phyloP scores from a whole-genome alignment of 495 filamentous ascomycete genomes.

The Penicillium flavigenum region DNA sequence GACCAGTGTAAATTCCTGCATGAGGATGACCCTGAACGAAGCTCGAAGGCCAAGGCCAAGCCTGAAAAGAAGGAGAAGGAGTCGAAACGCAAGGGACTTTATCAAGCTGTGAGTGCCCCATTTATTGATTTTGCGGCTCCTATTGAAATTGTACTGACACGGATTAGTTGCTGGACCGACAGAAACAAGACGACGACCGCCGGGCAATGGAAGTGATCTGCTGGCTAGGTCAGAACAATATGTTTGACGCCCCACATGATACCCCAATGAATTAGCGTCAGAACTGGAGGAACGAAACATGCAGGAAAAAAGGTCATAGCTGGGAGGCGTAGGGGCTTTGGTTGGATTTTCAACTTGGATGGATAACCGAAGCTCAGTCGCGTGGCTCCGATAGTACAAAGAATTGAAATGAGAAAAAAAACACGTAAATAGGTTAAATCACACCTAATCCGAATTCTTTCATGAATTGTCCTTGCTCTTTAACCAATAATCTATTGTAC shows the following conservation, averaged over 20 bases:
- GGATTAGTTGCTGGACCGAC: conserved; percentile 46
- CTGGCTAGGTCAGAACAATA: conserved; percentile 46
- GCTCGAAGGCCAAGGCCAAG: conserved; percentile 37
- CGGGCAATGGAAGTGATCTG: conserved; percentile 46
- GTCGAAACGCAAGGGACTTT: conserved; percentile 47
- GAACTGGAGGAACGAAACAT: neutral
- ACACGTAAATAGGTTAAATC: neutral
- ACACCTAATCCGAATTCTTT: neutral
- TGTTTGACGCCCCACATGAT: conserved; percentile 18
- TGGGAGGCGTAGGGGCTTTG: conserved; percentile 8
- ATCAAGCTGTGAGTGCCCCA: conserved; percentile 49
- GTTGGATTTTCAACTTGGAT: conserved; percentile 1
- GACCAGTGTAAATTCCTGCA: conserved; percentile 49
- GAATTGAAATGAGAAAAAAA: neutral
- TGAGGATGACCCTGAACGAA: conserved; percentile 33
- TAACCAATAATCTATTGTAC: too few species aligned
- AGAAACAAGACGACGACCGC: conserved; percentile 45
- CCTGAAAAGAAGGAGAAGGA: conserved; percentile 35
- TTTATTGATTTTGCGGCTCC: neutral
- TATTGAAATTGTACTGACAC: conserved; percentile 17
- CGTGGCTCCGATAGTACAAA: conserved; percentile 4
- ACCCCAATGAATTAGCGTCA: conserved; percentile 10
- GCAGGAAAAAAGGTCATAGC: neutral
- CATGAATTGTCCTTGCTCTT: too few species aligned
- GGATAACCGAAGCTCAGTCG: conserved; percentile 2